Base-by-base conservation (phyloP, 345 rosid genomes). In the Atalantia buxifolia region DNA sequence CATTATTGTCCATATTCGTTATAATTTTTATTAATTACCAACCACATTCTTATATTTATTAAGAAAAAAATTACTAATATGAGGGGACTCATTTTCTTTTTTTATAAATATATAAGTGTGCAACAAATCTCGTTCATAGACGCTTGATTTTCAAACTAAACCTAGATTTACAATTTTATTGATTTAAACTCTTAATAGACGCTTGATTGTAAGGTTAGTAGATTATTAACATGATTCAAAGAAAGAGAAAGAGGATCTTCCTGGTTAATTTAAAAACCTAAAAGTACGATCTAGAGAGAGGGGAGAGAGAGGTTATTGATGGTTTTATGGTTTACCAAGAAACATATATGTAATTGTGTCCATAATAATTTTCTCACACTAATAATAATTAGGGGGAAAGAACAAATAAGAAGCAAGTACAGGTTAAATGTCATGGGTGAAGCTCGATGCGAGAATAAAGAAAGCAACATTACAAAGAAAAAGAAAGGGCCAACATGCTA, bases 401-500 rank as follows among this genome's bases (percentile, higher is more conserved):
- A 24, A 30, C 4, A 36, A 71, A 0, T 24, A 13, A 40, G 1
- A 21, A 27, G 10, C 53, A 25, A 59, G 14, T 28, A 27, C 7
- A 27, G 31, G 7, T 18, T 9, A 53, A 53, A 53, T 18, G 22
- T 18, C 19, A 53, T 4, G 56, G 21, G 56, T 50, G 21, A 33
- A 25, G 30, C 48, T 73, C 31, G 55, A 62, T 66, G 24, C 38
- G 33, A 31, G 24, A 16, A 31, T 36, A 27, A 28, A 19, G 7
- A 72, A 75, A 69, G 66, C 71, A 75, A 18, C 53, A 62, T 21
- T 28, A 40, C 19, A 24, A 64, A 56, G 9, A 76, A 18, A 31
- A 45, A 16, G 9, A 57, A 59, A 30, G 76, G 80, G 65, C 81
- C 87, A 69, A 63, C 79, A 69, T 76, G 27, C 31, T 55, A 45